These are phyloP conservation scores for Sordariomycetes sp. DNA, from an alignment of 2,329 filamentous ascomycete genomes.

Conservation along the genomic window DNA sequence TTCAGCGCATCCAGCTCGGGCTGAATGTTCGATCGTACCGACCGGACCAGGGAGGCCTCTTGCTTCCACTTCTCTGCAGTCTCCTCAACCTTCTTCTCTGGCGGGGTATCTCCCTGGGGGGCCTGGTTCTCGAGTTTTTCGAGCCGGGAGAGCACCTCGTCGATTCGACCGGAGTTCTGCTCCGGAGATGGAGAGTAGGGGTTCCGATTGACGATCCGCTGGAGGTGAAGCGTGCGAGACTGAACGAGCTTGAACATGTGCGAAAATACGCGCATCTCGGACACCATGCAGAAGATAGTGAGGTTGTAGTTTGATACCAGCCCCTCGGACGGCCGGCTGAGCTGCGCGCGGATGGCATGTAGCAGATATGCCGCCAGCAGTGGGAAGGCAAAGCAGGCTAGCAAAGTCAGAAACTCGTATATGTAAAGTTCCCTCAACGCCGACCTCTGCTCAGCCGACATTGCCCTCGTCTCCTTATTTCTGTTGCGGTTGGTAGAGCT, in stretches of 20 bases:
- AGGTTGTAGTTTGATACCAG: constrained; percentile 90
- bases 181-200: constrained; percentile 24
- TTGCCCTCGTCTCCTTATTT: constrained; percentile 3
- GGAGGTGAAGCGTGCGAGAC: constrained; percentile 70
- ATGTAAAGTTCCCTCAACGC: constrained; percentile 57
- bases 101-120: constrained; percentile 15
- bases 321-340: constrained; percentile 76
- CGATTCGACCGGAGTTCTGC: constrained; percentile 29
- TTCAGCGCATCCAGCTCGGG: constrained; percentile 83
- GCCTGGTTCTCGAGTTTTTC: constrained; percentile 30
- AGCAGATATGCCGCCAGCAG: constrained; percentile 74
- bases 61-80: constrained; percentile 22
- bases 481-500: neutral
- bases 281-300: constrained; percentile 78
- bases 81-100: neutral
- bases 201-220: constrained; percentile 57
- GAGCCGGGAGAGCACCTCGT: constrained; percentile 34
- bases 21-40: constrained; percentile 58
- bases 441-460: constrained; percentile 17
- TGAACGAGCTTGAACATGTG: constrained; percentile 77
- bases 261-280: constrained; percentile 74
- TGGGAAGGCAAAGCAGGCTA: constrained; percentile 72
- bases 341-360: constrained; percentile 69
- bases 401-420: constrained; percentile 67
- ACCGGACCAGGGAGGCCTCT: constrained; percentile 35